These are phyloP conservation scores for Ceratocystiopsis sp. DNA, from an alignment of 2,329 filamentous ascomycete genomes.

Conservation along the genomic window DNA sequence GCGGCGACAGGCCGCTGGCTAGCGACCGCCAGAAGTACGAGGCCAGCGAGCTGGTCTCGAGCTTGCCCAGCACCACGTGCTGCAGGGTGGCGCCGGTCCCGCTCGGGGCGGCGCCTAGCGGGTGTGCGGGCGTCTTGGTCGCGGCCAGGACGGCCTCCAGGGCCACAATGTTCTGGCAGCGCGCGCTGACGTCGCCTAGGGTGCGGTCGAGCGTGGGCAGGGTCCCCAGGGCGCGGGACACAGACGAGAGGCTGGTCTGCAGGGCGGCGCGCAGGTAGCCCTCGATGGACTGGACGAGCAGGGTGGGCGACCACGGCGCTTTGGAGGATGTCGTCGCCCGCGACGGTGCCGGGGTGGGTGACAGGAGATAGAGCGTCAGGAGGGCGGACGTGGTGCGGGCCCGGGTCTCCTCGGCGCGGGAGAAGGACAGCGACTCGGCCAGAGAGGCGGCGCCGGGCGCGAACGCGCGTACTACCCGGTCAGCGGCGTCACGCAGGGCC, in stretches of 20 bases:
- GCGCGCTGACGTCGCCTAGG: constrained; percentile 60
- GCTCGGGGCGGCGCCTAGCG: constrained; percentile 29
- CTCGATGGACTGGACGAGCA: constrained; percentile 63
- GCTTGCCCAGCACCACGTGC: constrained; percentile 51
- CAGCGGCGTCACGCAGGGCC: constrained; percentile 52
- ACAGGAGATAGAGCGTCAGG: constrained; percentile 64
- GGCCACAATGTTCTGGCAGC: constrained; percentile 84
- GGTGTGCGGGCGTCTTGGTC: constrained; percentile 51
- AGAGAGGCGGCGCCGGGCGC: constrained; percentile 41
- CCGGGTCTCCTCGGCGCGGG: constrained; percentile 58
- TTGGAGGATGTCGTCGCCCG: constrained; percentile 22
- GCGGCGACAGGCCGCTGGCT: constrained; percentile 55
- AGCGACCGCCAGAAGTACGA: constrained; percentile 91
- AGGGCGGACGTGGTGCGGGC: constrained; percentile 59
- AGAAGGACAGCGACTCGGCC: constrained; percentile 29
- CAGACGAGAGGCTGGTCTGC: constrained; percentile 57
- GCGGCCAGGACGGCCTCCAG: constrained; percentile 60
- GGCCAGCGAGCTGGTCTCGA: constrained; percentile 75
- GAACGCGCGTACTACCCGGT: constrained; percentile 72
- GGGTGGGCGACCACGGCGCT: constrained; percentile 44
- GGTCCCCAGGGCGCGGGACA: constrained; percentile 61
- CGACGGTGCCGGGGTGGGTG: constrained; percentile 33
- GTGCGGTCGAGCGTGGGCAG: constrained; percentile 70
- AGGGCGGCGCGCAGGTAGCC: constrained; percentile 67
- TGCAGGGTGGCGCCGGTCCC: constrained; percentile 38